Conservation (phyloP, 345 rosid genomes). For the Fremontodendron californicum region DNA sequence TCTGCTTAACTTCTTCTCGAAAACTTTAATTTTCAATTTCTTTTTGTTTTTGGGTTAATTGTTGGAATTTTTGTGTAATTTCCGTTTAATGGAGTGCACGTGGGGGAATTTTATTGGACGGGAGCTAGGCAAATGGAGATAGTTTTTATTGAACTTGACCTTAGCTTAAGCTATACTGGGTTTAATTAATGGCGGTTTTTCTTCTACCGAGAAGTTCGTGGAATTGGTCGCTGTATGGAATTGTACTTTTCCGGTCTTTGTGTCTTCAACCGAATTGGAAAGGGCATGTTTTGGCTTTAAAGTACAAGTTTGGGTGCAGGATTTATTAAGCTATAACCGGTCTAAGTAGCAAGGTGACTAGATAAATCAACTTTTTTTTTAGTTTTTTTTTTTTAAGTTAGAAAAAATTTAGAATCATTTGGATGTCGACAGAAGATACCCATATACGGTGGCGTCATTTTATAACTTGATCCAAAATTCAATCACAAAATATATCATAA, state of each 20-base stretch:
- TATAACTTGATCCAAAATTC: no score
- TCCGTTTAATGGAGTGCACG: neutral
- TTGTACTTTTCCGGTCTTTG: neutral
- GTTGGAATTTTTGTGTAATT: neutral
- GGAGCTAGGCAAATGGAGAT: neutral
- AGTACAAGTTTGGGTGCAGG: neutral
- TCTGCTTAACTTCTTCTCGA: neutral
- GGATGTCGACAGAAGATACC: no score
- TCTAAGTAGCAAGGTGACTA: neutral
- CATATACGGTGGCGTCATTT: no score
- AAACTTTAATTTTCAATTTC: neutral
- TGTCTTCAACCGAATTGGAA: neutral
- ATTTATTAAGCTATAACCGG: neutral
- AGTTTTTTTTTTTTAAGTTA: no score
- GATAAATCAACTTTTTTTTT: neutral
- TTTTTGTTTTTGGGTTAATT: neutral
- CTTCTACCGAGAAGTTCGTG: neutral
- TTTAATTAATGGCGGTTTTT: neutral
- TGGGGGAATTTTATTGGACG: neutral
- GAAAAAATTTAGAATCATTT: no score
- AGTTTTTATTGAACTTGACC: no score
- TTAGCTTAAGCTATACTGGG: neutral
- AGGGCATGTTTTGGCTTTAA: neutral
- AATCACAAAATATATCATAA: no score
- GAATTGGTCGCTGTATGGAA: neutral